Percentiles rank a stretch among this genome's conserved stretches.
phyloP scores from a whole-genome alignment of 345 rosid genomes.

The Eucalyptus erythrocorys region DNA sequence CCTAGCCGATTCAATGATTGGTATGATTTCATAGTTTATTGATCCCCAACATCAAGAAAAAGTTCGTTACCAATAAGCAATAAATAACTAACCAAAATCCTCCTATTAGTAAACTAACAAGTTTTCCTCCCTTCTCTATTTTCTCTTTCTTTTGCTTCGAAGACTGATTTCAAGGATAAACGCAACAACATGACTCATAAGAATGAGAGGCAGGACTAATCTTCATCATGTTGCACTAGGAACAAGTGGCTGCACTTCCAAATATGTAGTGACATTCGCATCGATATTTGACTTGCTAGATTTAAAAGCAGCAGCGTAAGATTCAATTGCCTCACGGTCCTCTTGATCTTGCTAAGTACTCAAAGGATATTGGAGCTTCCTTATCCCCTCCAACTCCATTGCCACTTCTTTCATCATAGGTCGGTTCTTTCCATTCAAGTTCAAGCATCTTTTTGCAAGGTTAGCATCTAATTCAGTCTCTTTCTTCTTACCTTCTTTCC shows the following conservation, averaged over 20 bases:
- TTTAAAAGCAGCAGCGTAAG: too few relatives aligned
- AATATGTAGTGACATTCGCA: accelerated
- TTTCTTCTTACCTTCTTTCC: background rate
- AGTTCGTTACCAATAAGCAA: background rate
- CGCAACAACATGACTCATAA: background rate
- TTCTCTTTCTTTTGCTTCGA: background rate
- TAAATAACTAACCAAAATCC: background rate
- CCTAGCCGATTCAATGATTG: background rate
- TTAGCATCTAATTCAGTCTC: background rate
- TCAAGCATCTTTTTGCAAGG: background rate
- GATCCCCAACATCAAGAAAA: background rate
- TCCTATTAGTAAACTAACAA: background rate
- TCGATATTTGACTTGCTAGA: background rate
- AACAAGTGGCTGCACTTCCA: background rate
- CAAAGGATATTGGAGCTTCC: background rate
- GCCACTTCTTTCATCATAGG: background rate
- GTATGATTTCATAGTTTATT: too few relatives aligned
- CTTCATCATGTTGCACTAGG: background rate
- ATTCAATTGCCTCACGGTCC: too few relatives aligned
- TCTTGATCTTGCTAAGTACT: background rate
- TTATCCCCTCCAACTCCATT: background rate
- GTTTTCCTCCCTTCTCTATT: background rate
- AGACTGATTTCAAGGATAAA: background rate
- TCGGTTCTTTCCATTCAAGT: background rate
- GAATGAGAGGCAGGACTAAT: background rate